These are phyloP conservation scores for Termitomyces sp. DNA, from an alignment of 768 basidiomycete genomes.

Conservation along the genomic window DNA sequence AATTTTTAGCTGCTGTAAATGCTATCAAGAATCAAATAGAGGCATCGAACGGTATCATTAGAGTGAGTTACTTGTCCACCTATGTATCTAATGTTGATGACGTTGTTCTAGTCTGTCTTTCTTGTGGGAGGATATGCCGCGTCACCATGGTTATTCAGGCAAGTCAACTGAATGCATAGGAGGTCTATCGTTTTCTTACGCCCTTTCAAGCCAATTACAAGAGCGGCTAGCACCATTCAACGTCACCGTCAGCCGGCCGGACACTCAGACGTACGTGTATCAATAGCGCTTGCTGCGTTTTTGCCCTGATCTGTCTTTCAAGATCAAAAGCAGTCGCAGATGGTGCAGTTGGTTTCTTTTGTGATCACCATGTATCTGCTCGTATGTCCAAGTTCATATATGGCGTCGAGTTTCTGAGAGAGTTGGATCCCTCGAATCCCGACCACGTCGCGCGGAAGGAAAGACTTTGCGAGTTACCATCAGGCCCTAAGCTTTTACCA, in stretches of 20 bases:
- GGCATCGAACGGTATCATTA: conserved; percentile 61
- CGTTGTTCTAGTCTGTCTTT: conserved; percentile 58
- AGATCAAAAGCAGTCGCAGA: conserved; percentile 85
- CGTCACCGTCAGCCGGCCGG: conserved; percentile 67
- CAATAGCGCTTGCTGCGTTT: background rate
- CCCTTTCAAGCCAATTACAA: conserved; percentile 48
- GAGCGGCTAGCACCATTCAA: conserved; percentile 51
- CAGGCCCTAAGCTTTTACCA: conserved; percentile 70
- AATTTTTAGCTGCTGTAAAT: conserved; percentile 45
- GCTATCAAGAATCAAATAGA: conserved; percentile 71
- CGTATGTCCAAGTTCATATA: conserved; percentile 80
- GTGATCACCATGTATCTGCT: conserved; percentile 79
- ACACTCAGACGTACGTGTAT: conserved; percentile 63
- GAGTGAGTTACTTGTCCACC: conserved; percentile 29
- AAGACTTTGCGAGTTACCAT: conserved; percentile 68
- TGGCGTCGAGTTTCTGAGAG: conserved; percentile 73
- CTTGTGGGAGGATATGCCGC: conserved; percentile 82
- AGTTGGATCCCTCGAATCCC: conserved; percentile 56
- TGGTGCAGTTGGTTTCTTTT: conserved; percentile 80
- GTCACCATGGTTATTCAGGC: conserved; percentile 70
- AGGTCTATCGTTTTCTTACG: background rate
- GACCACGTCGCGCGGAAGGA: conserved; percentile 62
- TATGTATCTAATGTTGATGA: background rate
- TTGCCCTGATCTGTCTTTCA: background rate
- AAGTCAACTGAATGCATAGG: conserved; percentile 1